A percentile compares a stretch with the other conserved stretches of the same genome.
phyloP scores from a whole-genome alignment of 441 rosid species.

The Populus hybrid region DNA sequence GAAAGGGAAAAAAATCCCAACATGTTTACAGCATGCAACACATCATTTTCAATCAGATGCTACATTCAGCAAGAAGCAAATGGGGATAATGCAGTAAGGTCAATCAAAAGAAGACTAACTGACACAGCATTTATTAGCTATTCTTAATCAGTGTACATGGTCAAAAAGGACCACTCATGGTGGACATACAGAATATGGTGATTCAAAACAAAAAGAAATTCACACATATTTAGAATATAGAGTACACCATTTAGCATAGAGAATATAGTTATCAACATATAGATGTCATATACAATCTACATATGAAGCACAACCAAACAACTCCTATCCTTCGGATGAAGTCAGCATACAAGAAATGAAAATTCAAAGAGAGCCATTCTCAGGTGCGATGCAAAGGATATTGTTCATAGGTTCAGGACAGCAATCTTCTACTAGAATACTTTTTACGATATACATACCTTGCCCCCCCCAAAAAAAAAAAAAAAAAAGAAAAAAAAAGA shows the following conservation, averaged over 20 bases:
- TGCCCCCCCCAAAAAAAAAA: neutral
- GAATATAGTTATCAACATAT: no score
- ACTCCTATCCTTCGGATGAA: neutral
- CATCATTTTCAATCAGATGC: slow-evolving; percentile 11
- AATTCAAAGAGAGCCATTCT: neutral
- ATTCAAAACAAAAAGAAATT: no score
- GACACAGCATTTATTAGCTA: no score
- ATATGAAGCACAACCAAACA: neutral
- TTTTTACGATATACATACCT: neutral
- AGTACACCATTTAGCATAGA: no score
- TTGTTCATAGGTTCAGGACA: neutral
- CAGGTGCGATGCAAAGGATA: neutral
- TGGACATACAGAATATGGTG: no score
- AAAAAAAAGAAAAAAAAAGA: no score
- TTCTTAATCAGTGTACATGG: no score
- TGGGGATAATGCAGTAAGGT: neutral
- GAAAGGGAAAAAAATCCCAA: neutral
- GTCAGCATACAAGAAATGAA: neutral
- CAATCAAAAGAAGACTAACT: neutral
- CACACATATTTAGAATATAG: no score
- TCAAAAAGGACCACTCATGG: no score
- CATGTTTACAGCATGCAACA: neutral
- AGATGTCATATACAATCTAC: neutral
- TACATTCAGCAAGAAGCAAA: slow-evolving; percentile 10
- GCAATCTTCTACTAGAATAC: neutral